phyloP scores from a whole-genome alignment of 2,329 filamentous ascomycete genomes.

The Botrytis aclada region DNA sequence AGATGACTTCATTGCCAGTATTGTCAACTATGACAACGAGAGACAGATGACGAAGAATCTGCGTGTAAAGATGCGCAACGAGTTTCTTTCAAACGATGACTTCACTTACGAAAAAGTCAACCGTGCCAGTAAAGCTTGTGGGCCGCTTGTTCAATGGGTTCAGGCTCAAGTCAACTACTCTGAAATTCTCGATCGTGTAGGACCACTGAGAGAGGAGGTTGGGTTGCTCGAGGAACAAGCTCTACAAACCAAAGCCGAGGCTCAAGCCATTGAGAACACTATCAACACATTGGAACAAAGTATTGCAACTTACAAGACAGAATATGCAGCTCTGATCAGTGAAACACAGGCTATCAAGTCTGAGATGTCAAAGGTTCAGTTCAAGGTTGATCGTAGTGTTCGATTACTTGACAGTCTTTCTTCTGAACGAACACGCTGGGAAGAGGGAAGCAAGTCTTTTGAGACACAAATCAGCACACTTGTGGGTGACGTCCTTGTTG shows the following conservation, averaged over 20 bases:
- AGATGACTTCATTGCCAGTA: slow-evolving; percentile 97
- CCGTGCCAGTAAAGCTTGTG: slow-evolving; percentile 93
- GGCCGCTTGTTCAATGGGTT: slow-evolving; percentile 95
- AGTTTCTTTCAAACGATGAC: slow-evolving; percentile 88
- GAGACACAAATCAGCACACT: slow-evolving; percentile 97
- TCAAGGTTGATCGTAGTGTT: slow-evolving; percentile 96
- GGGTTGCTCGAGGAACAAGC: slow-evolving; percentile 81
- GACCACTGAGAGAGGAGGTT: slow-evolving; percentile 88
- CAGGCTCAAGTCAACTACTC: slow-evolving; percentile 95
- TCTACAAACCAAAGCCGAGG: slow-evolving; percentile 88
- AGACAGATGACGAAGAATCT: slow-evolving; percentile 84
- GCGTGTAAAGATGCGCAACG: slow-evolving; percentile 84
- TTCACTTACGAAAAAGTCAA: slow-evolving; percentile 97
- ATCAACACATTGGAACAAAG: slow-evolving; percentile 82
- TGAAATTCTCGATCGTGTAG: slow-evolving; percentile 92
- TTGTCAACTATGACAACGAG: slow-evolving; percentile 96
- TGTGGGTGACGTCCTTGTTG: slow-evolving; percentile 90
- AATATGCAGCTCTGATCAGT: slow-evolving; percentile 93
- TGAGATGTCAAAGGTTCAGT: slow-evolving; percentile 94
- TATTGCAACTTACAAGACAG: slow-evolving; percentile 91
- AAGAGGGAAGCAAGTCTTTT: slow-evolving; percentile 95
- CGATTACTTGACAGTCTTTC: slow-evolving; percentile 91
- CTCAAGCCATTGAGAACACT: slow-evolving; percentile 84
- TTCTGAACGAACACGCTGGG: slow-evolving; percentile 90
- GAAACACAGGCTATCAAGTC: slow-evolving; percentile 96